Base-by-base conservation (phyloP, 371 early-diverging fungal species). In the Cokeromyces recurvatus region DNA sequence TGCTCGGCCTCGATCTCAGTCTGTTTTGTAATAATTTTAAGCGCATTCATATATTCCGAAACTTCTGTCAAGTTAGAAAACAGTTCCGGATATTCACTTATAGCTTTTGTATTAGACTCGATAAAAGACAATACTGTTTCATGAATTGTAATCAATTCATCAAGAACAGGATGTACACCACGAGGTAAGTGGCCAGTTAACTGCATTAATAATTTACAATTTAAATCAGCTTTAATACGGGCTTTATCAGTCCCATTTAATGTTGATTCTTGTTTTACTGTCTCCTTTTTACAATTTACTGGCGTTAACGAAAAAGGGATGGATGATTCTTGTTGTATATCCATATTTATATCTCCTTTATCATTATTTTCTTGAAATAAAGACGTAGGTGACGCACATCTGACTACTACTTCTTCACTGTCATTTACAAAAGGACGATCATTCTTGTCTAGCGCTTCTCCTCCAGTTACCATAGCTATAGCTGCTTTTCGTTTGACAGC, bases 161-260 rank as follows among this genome's bases (percentile, higher is more conserved):
- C 75, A 1, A 74, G 48, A 0, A 61, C 38, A 0, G 71, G 65
- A 42, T 74, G 64, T 0, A 74, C 71, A 2, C 75, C 75, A 10
- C 67, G 53, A 4, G 75, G 75, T 10, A 74, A 38, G 41, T 71
- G 69, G 3, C 75, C 75, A 7, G 75, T 71, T 11, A 74, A 39
- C 20, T 74, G 75, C 63, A 62, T 65, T 57, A 64, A 43, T 37
- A 74, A 29, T 10, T 66, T 66, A n/a, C 48, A 61, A 10, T 64
- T 71, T 20, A 74, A 34, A 41, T 68, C 69, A 4, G 61, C 67
- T 43, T 66, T 74, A 39, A 74, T 66, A 6, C 67, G 59, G 6
- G 58, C 66, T 42, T 71, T 71, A 15, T 74, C 75, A 36, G 64
- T 65, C 32, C 71, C 66, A 1, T 51, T 57, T 19, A 74, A 34